phyloP scores from a whole-genome alignment of 345 rosid species.

The Mallotus nudiflorus region DNA sequence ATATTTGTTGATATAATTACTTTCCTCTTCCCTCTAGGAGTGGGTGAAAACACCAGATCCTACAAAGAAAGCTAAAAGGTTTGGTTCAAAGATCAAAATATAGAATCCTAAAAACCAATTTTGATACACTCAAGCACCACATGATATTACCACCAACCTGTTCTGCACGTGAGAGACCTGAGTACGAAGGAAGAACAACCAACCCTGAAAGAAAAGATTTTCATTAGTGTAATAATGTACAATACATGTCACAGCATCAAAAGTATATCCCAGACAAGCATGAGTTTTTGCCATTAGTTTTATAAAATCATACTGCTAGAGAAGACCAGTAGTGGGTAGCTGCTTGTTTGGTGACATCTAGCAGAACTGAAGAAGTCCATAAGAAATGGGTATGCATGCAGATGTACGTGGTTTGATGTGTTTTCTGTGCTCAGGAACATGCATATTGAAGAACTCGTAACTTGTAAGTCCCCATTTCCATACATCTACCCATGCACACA shows the following conservation, averaged over 20 bases:
- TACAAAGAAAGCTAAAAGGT: slow-evolving; percentile 26
- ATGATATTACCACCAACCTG: slow-evolving; percentile 48
- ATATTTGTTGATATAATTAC: slow-evolving; percentile 89
- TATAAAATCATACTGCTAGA: no score
- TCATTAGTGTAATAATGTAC: slow-evolving; percentile 15
- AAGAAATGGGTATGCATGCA: no score
- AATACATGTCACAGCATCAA: no score
- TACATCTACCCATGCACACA: neutral
- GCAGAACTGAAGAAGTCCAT: no score
- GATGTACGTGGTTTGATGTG: no score
- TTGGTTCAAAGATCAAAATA: slow-evolving; percentile 3
- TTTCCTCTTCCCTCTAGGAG: slow-evolving; percentile 93
- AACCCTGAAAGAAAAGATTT: slow-evolving; percentile 58
- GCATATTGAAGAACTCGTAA: neutral
- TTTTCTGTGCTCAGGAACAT: neutral
- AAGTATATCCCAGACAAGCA: no score
- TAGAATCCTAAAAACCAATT: slow-evolving; percentile 3
- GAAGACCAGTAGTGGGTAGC: no score
- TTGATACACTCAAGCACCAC: neutral
- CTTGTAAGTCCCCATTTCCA: neutral
- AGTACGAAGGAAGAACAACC: slow-evolving; percentile 70
- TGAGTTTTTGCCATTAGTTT: no score
- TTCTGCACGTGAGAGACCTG: slow-evolving; percentile 80
- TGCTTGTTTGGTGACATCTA: no score
- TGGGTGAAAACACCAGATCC: slow-evolving; percentile 85